These are phyloP conservation scores for Gracilaria domingensis DNA, from an alignment of 23 red algal species.

Conservation along the genomic window DNA sequence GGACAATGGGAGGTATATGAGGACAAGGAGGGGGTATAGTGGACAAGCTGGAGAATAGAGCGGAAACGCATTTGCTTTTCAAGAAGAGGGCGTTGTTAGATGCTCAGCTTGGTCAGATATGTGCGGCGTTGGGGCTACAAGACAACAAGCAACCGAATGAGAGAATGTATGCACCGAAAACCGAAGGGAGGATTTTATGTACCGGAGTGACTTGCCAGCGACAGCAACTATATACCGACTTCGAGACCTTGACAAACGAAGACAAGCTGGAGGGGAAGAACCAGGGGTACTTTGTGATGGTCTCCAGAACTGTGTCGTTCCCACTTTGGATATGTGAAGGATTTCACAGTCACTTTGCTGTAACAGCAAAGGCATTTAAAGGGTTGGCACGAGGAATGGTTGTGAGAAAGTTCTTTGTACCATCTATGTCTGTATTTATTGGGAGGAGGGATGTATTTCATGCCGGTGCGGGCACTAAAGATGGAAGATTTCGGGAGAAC, in stretches of 20 bases:
- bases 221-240: slow-evolving; percentile 27
- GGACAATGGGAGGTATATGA: neutral
- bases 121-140: neutral
- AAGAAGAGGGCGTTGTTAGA: neutral
- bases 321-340: slow-evolving; percentile 19
- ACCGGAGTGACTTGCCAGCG: neutral
- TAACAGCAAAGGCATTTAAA: neutral
- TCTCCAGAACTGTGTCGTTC: neutral
- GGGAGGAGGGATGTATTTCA: slow-evolving; percentile 18
- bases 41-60: neutral
- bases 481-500: neutral
- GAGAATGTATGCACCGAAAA: slow-evolving; percentile 3
- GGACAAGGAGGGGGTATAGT: neutral
- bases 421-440: slow-evolving; percentile 8
- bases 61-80: neutral
- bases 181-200: neutral
- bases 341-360: slow-evolving; percentile 13
- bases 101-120: neutral
- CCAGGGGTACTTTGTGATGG: slow-evolving; percentile 38
- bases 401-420: neutral
- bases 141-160: neutral
- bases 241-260: neutral
- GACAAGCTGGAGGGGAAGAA: slow-evolving; percentile 1
- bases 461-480: neutral
- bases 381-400: neutral